Conservation (phyloP, 768 basidiomycete genomes). For the Pholiota conissans region DNA sequence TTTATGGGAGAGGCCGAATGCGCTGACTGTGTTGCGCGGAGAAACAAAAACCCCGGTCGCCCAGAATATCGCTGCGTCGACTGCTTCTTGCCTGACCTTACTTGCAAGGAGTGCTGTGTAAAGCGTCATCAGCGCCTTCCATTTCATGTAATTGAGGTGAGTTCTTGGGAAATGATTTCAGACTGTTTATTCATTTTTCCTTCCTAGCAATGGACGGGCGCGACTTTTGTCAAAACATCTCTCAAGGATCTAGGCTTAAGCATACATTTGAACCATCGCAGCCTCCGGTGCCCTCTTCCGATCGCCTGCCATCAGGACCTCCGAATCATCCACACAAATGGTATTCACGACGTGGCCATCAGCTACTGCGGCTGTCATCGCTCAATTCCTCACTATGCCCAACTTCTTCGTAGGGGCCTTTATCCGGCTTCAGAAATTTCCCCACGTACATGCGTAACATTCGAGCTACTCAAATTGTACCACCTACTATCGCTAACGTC, state of each 20-base stretch:
- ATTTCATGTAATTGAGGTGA: conserved; percentile 9
- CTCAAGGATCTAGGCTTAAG: conserved; percentile 6
- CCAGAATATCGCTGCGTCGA: conserved; percentile 8
- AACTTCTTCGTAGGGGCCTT: conserved; percentile 18
- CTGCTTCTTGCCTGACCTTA: conserved; percentile 6
- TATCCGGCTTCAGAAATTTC: conserved; percentile 13
- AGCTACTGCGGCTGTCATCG: conserved; percentile 12
- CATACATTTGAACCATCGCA: conserved; percentile 4
- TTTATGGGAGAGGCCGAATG: neutral
- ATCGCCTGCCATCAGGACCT: conserved; percentile 5
- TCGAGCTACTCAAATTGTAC: conserved; percentile 18
- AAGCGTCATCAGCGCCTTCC: conserved; percentile 6
- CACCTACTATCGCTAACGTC: conserved; percentile 31
- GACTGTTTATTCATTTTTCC: neutral
- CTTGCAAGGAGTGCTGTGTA: conserved; percentile 2
- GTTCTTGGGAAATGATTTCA: neutral
- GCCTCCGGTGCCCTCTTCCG: neutral
- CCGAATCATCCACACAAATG: conserved; percentile 13
- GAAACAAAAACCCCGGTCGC: neutral
- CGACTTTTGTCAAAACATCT: neutral
- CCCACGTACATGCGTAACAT: conserved; percentile 8
- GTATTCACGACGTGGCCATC: conserved; percentile 12
- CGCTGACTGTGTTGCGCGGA: conserved; percentile 5
- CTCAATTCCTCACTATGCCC: conserved; percentile 4
- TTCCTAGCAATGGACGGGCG: neutral